Evolutionary conservation across 163 green algal genomes (phyloP), one percentile per base, ranked within the genome.

Genomic region (Prototheca wickerhamii): DNA sequence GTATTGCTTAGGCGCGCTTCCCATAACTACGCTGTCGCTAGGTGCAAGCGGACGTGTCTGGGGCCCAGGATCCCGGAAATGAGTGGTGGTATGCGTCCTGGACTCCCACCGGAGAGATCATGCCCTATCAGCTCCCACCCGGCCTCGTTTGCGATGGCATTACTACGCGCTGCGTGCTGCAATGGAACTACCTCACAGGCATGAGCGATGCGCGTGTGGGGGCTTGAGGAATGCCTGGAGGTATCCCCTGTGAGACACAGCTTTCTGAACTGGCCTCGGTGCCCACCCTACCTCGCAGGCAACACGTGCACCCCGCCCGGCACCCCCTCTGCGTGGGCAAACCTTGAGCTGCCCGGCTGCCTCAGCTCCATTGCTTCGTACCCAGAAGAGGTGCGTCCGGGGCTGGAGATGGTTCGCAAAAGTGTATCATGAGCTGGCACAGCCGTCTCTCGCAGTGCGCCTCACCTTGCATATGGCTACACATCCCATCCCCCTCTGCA

Each of bases 141-240:
- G 55, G 37, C 5, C 26, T 71, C 23, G 59, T 35, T 18, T 71
- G 64, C 44, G 64, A 71, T 32, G 64, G 64, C 30, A 35, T 60
- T 8, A 34, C 53, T 7, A 46, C 54, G 7, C 23, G 26, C 26
- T 71, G 64, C 37, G 29, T 71, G 29, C 34, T 71, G 28, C 64
- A 71, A n/a, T 71, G 56, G 56, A 33, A 71, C 30, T 71, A 61
- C 42, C 44, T 71, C 34, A 71, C 55, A 21, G 64, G 37, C 15
- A 15, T 15, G 37, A 10, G n/a, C n/a, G n/a, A n/a, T n/a, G n/a
- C n/a, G n/a, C n/a, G n/a, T n/a, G n/a, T n/a, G n/a, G n/a, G n/a
- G n/a, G n/a, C n/a, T n/a, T n/a, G n/a, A n/a, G n/a, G n/a, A n/a
- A n/a, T n/a, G n/a, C n/a, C n/a, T n/a, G n/a, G n/a, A n/a, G n/a